A percentile compares a stretch with the other conserved stretches of the same genome.
Conservation (phyloP, 371 early-diverging fungal species). For the Furculomyces boomerangus region DNA sequence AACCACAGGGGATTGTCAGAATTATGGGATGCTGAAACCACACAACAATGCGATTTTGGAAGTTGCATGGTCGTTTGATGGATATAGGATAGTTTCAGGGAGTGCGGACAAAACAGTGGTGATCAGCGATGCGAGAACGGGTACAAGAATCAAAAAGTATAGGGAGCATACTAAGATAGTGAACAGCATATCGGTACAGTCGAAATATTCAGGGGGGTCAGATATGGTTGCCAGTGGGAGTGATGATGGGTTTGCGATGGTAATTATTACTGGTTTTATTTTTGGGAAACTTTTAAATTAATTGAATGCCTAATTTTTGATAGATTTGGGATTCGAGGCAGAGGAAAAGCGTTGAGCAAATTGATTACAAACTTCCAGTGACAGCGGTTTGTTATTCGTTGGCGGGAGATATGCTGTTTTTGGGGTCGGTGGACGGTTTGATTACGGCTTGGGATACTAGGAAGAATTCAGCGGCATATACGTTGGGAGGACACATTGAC, state of each 20-base stretch:
- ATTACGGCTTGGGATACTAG: constrained; percentile 84
- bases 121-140: constrained; percentile 63
- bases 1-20: constrained; percentile 72
- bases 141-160: constrained; percentile 48
- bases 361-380: constrained; percentile 54
- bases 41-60: constrained; percentile 74
- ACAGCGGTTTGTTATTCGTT: constrained; percentile 58
- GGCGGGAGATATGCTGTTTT: constrained; percentile 64
- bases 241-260: constrained; percentile 46
- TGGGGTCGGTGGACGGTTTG: constrained; percentile 80
- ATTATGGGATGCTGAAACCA: constrained; percentile 70
- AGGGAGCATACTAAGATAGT: constrained; percentile 59
- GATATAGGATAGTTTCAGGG: constrained; percentile 47
- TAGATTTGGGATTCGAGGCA: constrained; percentile 56
- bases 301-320: neutral
- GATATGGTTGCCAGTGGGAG: constrained; percentile 53
- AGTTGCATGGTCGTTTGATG: constrained; percentile 77
- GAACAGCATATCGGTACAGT: constrained; percentile 44
- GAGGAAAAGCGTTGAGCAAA: constrained; percentile 49
- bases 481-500: constrained; percentile 68
- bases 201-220: constrained; percentile 30
- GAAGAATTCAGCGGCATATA: constrained; percentile 44
- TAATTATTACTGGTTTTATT: neutral
- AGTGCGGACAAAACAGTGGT: constrained; percentile 51
- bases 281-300: neutral